Evolutionary conservation across 768 basidiomycete species (phyloP), one percentile per base, ranked within the genome.

Genomic region (Scleroderma bovista): DNA sequence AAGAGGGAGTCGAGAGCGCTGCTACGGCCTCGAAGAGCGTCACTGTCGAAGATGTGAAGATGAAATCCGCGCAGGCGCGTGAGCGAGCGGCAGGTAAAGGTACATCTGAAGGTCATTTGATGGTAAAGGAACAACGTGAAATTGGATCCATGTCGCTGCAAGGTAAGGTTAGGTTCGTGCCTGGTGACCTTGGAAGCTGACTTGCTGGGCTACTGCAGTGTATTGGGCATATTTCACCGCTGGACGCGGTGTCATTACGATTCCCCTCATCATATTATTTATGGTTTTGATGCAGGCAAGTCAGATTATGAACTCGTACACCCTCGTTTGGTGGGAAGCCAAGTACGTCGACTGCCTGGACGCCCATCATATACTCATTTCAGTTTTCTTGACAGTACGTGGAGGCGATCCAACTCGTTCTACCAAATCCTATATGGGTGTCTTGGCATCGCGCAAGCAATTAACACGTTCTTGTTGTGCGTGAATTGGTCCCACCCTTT

Each of bases 291-390:
- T 84, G 81, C 84, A 84, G 69, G 76, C 68, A 23, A 76, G 75
- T 48, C 75, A 78, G 58, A 75, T 85, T 46, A 62, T 83, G 56
- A 84, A 79, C 55, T 76, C 79, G 47, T 85, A 86, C 52, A 82
- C 80, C 42, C 68, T 88, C 15, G 79, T 86, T 16, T 87, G 81
- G 79, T 85, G 86, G 86, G 77, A 86, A 60, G 72, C 69, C 38
- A 74, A 83, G 79, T 81, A 41, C 47, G 75, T 67, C 23, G 20
- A 32, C 38, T 47, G 31, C 24, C 36, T 3, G 6, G n/a, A 17
- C 2, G 5, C 3, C 44, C 23, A 24, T 44, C 42, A n/a, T 38
- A 8, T 17, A 26, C n/a, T 29, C 43, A 23, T 24, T n/a, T 31
- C 40, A 8, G 41, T 3, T 16, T 16, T 40, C 17, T 11, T 20